These are phyloP conservation scores for Solioccasus polychromus DNA, from an alignment of 768 basidiomycete species.

Conservation along the genomic window DNA sequence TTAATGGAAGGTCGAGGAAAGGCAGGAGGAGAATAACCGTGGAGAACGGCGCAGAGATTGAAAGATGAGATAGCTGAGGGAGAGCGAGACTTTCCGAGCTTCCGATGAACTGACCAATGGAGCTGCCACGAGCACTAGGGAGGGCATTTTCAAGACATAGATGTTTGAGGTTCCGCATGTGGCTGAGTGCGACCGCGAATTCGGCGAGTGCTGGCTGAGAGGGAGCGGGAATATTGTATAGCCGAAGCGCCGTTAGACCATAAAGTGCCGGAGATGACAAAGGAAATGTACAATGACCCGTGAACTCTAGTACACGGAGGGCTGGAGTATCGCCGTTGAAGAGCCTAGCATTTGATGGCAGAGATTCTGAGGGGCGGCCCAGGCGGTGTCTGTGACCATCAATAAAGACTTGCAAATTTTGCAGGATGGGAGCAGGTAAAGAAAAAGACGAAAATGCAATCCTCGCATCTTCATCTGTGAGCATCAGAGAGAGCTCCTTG, in stretches of 20 bases:
- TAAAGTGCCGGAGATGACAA: slow-evolving; percentile 36
- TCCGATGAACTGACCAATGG: not conserved
- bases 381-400: slow-evolving; percentile 15
- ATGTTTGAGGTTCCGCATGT: slow-evolving; percentile 33
- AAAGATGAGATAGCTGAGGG: slow-evolving; percentile 13
- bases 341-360: slow-evolving; percentile 32
- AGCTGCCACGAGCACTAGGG: slow-evolving; percentile 14
- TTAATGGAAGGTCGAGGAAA: slow-evolving; percentile 7
- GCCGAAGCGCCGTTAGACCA: slow-evolving; percentile 36
- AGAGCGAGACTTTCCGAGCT: slow-evolving; percentile 4
- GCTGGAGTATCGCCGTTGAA: slow-evolving; percentile 33
- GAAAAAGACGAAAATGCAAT: slow-evolving; percentile 26
- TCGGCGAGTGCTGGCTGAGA: slow-evolving; percentile 31
- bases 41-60: slow-evolving; percentile 17
- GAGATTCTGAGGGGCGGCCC: slow-evolving; percentile 18
- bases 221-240: slow-evolving; percentile 27
- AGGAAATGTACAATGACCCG: slow-evolving; percentile 31
- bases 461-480: slow-evolving; percentile 13
- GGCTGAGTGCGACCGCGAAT: slow-evolving; percentile 33
- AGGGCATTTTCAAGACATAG: slow-evolving; percentile 38
- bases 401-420: slow-evolving; percentile 26
- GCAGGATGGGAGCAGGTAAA: slow-evolving; percentile 32
- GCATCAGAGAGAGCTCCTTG: slow-evolving; percentile 29
- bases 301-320: slow-evolving; percentile 37
- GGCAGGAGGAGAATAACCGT: slow-evolving; percentile 14